Percentiles rank a stretch among this genome's conserved stretches.
Evolutionary conservation across 805 yeast genomes (phyloP).

Genomic region (Spencermartinsiella europaea): DNA sequence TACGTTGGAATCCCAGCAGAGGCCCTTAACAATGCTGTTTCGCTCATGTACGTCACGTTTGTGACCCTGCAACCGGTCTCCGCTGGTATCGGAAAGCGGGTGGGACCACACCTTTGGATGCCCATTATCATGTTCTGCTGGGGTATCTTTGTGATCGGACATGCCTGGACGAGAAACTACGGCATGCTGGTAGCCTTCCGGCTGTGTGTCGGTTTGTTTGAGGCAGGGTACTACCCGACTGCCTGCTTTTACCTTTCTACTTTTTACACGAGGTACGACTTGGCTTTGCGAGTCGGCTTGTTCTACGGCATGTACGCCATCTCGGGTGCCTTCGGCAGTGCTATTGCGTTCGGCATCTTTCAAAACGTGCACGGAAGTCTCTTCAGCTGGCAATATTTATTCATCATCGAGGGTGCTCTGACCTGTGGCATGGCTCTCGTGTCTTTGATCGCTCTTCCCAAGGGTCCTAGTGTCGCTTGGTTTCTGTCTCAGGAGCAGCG

Average conservation of each 20-base stretch:
- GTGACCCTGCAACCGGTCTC: slow-evolving; percentile 38
- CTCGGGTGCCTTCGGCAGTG: slow-evolving; percentile 53
- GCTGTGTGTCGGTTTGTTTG: slow-evolving; percentile 37
- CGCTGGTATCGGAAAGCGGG: slow-evolving; percentile 26
- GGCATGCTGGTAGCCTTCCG: slow-evolving; percentile 32
- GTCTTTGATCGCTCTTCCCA: slow-evolving; percentile 36
- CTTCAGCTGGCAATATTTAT: slow-evolving; percentile 12
- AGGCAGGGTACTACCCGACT: slow-evolving; percentile 42
- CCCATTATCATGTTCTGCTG: slow-evolving; percentile 35
- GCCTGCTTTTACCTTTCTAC: slow-evolving; percentile 35
- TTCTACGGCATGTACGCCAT: slow-evolving; percentile 35
- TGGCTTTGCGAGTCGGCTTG: slow-evolving; percentile 34
- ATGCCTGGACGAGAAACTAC: slow-evolving; percentile 27
- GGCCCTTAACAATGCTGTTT: slow-evolving; percentile 30
- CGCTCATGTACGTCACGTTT: slow-evolving; percentile 46
- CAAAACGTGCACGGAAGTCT: not conserved
- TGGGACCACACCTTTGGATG: slow-evolving; percentile 34
- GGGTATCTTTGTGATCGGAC: slow-evolving; percentile 35
- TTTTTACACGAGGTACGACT: slow-evolving; percentile 36
- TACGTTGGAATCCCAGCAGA: slow-evolving; percentile 22
- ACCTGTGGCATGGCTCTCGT: slow-evolving; percentile 35
- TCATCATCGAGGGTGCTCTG: slow-evolving; percentile 49
- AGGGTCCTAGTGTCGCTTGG: slow-evolving; percentile 43
- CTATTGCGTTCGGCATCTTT: slow-evolving; percentile 1
- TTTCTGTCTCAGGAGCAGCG: slow-evolving; percentile 41